Percentiles rank a stretch among this genome's conserved stretches.
These are phyloP conservation scores for Tolypocladium paradoxum DNA, from an alignment of 2,329 filamentous ascomycete species.

Conservation along the genomic window DNA sequence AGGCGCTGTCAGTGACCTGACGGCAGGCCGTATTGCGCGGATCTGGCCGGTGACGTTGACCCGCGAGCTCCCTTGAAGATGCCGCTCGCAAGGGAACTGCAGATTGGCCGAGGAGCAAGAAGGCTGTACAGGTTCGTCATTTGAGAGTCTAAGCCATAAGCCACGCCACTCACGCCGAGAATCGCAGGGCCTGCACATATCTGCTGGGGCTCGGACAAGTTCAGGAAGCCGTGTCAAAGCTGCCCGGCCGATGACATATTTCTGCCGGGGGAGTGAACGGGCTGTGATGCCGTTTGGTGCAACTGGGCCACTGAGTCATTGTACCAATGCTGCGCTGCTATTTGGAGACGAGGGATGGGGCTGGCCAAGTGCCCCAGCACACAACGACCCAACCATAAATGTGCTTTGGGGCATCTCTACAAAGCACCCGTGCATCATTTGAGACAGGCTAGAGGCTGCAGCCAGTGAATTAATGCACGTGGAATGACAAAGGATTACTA, in stretches of 20 bases:
- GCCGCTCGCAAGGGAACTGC: not conserved
- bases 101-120: not conserved
- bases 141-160: not conserved
- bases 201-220: not conserved
- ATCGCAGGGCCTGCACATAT: not conserved
- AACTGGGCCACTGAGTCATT: no score
- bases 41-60: not conserved
- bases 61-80: no score
- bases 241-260: not conserved
- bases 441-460: not conserved
- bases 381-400: not conserved
- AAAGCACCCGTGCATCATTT: not conserved
- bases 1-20: conserved; percentile 16
- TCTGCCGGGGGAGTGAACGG: not conserved
- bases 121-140: not conserved
- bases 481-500: not conserved
- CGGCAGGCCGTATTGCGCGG: not conserved
- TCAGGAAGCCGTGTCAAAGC: not conserved
- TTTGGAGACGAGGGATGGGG: not conserved
- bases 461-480: not conserved
- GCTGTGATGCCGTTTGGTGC: not conserved
- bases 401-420: not conserved
- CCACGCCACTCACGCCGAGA: not conserved
- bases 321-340: not conserved
- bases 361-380: not conserved